Percentiles rank a stretch among this genome's conserved stretches.
Conservation (phyloP, 176 grass and related monocot species). For the Hyparrhenia diplandra region DNA sequence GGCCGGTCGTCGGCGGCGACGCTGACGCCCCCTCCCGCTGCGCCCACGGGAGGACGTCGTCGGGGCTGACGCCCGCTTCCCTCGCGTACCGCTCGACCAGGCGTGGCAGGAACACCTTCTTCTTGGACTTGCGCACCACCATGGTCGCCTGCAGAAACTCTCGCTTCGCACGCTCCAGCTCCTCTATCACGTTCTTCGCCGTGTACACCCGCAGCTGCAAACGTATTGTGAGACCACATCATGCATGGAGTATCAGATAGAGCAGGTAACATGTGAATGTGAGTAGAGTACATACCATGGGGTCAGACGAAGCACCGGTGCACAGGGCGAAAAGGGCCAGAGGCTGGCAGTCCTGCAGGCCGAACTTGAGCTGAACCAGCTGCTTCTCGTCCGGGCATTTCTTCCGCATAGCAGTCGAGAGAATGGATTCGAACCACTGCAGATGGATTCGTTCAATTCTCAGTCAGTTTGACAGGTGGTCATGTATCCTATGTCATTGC, state of each 20-base stretch:
- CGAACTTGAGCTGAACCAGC: constrained; percentile 56
- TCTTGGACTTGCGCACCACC: constrained; percentile 63
- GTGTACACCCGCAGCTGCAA: constrained; percentile 82
- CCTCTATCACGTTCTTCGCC: constrained; percentile 63
- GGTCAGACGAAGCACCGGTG: constrained; percentile 83
- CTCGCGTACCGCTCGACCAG: constrained; percentile 72
- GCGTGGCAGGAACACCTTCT: constrained; percentile 66
- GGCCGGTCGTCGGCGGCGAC: constrained; percentile 35
- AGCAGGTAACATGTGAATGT: not conserved
- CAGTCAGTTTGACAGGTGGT: not conserved
- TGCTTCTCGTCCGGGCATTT: constrained; percentile 81
- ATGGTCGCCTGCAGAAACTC: constrained; percentile 75
- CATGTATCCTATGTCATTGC: not conserved
- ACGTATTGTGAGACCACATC: not conserved
- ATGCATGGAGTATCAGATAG: not conserved
- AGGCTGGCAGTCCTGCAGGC: constrained; percentile 54
- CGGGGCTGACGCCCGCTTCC: constrained; percentile 49
- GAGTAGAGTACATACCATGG: constrained; percentile 41
- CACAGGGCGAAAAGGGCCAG: constrained; percentile 79
- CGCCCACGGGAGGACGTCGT: constrained; percentile 58
- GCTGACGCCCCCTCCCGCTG: constrained; percentile 23
- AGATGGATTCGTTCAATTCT: not conserved
- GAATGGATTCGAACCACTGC: constrained; percentile 86
- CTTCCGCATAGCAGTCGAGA: constrained; percentile 67
- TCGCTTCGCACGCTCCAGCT: constrained; percentile 80